A percentile compares a stretch with the other conserved stretches of the same genome.
Conservation (phyloP, 2,329 filamentous ascomycete genomes). For the Rugonectria rugulosa region DNA sequence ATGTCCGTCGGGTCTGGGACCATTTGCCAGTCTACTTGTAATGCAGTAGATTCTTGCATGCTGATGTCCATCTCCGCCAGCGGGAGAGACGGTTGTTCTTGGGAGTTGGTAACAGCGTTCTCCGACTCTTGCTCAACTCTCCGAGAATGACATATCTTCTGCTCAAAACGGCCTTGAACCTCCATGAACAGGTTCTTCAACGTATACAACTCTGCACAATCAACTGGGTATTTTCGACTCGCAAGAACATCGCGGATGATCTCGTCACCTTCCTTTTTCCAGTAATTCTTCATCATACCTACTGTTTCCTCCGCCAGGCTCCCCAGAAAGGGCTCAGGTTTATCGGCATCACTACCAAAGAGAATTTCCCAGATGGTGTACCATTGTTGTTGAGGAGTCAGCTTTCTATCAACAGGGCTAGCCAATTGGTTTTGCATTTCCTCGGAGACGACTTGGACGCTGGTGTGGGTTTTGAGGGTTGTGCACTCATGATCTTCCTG, state of each 20-base stretch:
- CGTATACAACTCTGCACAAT: neutral
- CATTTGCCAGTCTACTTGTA: too few species aligned
- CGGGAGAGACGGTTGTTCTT: too few species aligned
- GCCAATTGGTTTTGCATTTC: constrained; percentile 13
- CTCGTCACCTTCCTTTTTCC: constrained; percentile 5
- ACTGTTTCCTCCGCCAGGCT: constrained; percentile 19
- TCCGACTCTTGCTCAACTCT: too few species aligned
- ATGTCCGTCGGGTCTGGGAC: too few species aligned
- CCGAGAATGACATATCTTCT: neutral
- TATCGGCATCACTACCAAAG: neutral
- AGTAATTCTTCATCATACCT: constrained; percentile 19
- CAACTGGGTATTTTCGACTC: neutral
- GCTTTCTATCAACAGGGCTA: constrained; percentile 14
- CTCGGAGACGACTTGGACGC: constrained; percentile 11
- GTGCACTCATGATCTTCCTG: constrained; percentile 13
- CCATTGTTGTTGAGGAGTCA: constrained; percentile 21
- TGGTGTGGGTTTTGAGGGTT: neutral
- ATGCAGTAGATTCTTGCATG: too few species aligned
- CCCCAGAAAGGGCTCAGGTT: constrained; percentile 12
- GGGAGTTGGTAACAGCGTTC: too few species aligned
- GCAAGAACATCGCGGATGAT: neutral
- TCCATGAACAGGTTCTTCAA: neutral
- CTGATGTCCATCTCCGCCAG: too few species aligned
- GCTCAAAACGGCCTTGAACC: neutral
- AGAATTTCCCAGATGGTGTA: constrained; percentile 26